phyloP scores from a whole-genome alignment of 2,329 filamentous ascomycete genomes.

The Clonostachys byssicola region DNA sequence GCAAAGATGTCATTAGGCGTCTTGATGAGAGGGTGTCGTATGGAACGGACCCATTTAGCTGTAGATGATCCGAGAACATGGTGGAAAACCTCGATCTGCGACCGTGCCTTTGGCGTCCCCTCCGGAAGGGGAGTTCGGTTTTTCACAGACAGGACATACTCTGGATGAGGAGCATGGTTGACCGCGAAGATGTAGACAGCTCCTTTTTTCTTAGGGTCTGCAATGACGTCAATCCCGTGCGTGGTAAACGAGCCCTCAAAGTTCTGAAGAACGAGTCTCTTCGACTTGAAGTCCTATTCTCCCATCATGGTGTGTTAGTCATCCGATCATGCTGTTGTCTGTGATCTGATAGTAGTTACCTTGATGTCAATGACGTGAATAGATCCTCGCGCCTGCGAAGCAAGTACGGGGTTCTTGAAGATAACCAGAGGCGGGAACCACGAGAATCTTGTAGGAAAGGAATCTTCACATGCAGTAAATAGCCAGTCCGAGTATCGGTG shows the following conservation, averaged over 20 bases:
- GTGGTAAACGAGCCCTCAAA: constrained; percentile 51
- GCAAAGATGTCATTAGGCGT: constrained; percentile 58
- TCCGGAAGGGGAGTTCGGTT: constrained; percentile 2
- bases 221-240: constrained; percentile 57
- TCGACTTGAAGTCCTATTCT: constrained; percentile 36
- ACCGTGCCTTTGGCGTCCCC: constrained; percentile 33
- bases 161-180: constrained; percentile 51
- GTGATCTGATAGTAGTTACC: constrained; percentile 19
- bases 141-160: constrained; percentile 14
- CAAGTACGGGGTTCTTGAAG: constrained; percentile 32
- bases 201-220: constrained; percentile 29
- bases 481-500: constrained; percentile 50
- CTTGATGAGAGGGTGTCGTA: constrained; percentile 44
- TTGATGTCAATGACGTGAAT: constrained; percentile 50
- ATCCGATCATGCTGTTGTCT: neutral
- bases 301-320: neutral
- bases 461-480: constrained; percentile 53
- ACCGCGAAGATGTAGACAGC: constrained; percentile 55
- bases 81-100: constrained; percentile 54
- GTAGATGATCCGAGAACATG: constrained; percentile 38
- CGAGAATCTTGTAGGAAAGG: constrained; percentile 27
- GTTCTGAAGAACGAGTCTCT: constrained; percentile 39
- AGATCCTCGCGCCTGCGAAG: constrained; percentile 28
- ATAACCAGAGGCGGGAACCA: constrained; percentile 48
- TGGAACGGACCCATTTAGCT: constrained; percentile 42